Percentiles rank a stretch among this genome's conserved stretches.
phyloP scores from a whole-genome alignment of 805 yeast species.

The Lipomyces anomalus region DNA sequence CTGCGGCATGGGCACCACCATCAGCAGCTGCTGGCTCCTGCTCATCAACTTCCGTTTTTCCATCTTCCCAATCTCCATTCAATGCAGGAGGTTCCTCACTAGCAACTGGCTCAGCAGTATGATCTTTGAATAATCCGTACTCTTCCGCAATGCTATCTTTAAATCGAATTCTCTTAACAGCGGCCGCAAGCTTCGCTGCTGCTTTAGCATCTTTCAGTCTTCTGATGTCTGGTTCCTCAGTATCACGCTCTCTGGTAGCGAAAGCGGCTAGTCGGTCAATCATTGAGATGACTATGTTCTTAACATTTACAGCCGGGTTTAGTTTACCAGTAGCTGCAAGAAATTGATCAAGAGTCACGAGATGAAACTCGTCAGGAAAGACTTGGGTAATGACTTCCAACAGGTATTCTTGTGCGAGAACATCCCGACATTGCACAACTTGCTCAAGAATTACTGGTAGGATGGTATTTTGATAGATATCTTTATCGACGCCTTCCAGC shows the following conservation, averaged over 20 bases:
- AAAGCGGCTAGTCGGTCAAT: conserved; percentile 61
- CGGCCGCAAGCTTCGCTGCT: conserved; percentile 20
- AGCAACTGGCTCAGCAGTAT: conserved; percentile 11
- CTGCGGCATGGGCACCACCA: conserved; percentile 8
- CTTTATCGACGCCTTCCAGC: conserved; percentile 59
- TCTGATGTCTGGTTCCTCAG: conserved; percentile 25
- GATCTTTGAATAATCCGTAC: conserved; percentile 20
- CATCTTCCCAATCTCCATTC: conserved; percentile 24
- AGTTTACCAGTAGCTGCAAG: conserved; percentile 61
- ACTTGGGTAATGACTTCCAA: conserved; percentile 89
- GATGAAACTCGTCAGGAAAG: conserved; percentile 88
- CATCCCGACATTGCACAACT: conserved; percentile 85
- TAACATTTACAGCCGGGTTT: conserved; percentile 63
- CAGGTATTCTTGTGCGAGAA: conserved; percentile 85
- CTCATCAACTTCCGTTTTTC: conserved; percentile 5
- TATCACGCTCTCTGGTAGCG: conserved; percentile 39
- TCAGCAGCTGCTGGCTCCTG: conserved; percentile 8
- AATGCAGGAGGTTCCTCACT: conserved; percentile 13
- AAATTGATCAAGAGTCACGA: conserved; percentile 62
- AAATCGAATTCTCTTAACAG: conserved; percentile 22
- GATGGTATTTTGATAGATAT: conserved; percentile 43
- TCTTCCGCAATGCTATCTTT: conserved; percentile 22
- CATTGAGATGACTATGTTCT: conserved; percentile 60
- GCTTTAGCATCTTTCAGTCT: conserved; percentile 18
- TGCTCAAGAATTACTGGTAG: conserved; percentile 83